Conservation (phyloP, 768 basidiomycete genomes). For the Termitomyces sp. region DNA sequence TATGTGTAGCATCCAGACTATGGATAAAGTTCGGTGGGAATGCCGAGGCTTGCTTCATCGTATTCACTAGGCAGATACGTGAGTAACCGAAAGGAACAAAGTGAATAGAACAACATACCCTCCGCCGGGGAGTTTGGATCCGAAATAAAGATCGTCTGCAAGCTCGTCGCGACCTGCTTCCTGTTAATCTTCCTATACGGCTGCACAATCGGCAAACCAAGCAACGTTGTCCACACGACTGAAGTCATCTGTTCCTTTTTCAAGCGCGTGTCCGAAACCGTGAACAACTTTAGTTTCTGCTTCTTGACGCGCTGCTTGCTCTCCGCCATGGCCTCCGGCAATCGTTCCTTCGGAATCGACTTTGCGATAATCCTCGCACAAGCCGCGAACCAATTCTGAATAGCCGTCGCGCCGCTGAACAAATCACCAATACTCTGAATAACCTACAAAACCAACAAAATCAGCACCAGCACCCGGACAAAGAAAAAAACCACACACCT, state of each 20-base stretch:
- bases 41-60: slow-evolving; percentile 86
- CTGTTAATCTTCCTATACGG: slow-evolving; percentile 83
- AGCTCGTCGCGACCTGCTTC: slow-evolving; percentile 76
- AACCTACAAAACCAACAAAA: slow-evolving; percentile 31
- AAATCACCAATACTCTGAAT: slow-evolving; percentile 84
- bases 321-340: slow-evolving; percentile 38
- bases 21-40: slow-evolving; percentile 99
- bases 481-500: slow-evolving; percentile 33
- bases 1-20: slow-evolving; percentile 95
- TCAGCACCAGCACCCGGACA: background rate
- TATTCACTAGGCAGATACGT: slow-evolving; percentile 48
- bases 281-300: slow-evolving; percentile 9
- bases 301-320: background rate
- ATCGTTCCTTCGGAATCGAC: slow-evolving; percentile 70
- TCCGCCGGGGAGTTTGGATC: slow-evolving; percentile 77
- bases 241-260: slow-evolving; percentile 91
- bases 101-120: slow-evolving; percentile 29
- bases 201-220: slow-evolving; percentile 95
- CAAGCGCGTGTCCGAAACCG: slow-evolving; percentile 32
- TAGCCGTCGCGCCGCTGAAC: slow-evolving; percentile 87
- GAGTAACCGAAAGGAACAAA: background rate
- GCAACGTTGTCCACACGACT: slow-evolving; percentile 93
- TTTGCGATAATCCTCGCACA: slow-evolving; percentile 83
- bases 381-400: slow-evolving; percentile 86
- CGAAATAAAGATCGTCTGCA: slow-evolving; percentile 86